These are phyloP conservation scores for Fusarium solani-melongenae DNA, from an alignment of 2,329 filamentous ascomycete genomes.

Conservation along the genomic window DNA sequence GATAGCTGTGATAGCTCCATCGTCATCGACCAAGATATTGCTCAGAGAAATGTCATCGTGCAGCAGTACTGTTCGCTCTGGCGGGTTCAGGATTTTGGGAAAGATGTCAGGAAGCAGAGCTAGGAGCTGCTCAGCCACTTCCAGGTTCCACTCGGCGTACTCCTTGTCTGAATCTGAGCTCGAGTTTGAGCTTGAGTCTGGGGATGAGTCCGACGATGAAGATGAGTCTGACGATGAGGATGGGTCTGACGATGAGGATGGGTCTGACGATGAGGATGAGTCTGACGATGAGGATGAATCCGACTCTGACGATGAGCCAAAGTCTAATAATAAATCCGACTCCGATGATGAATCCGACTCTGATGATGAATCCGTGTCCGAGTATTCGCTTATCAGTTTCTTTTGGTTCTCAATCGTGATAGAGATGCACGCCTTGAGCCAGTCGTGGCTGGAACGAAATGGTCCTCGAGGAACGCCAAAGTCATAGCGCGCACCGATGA, in stretches of 20 bases:
- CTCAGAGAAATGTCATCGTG: constrained; percentile 50
- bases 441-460: constrained; percentile 52
- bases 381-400: constrained; percentile 38
- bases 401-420: constrained; percentile 46
- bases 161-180: too few relatives aligned
- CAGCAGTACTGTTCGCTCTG: constrained; percentile 49
- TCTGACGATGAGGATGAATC: background rate
- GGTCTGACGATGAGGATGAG: background rate
- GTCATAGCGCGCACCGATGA: constrained; percentile 45
- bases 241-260: too few relatives aligned
- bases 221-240: too few relatives aligned
- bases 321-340: background rate
- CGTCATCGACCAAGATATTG: constrained; percentile 55
- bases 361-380: background rate
- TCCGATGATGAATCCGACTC: background rate
- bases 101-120: constrained; percentile 48
- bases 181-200: constrained; percentile 15
- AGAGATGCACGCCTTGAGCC: constrained; percentile 48
- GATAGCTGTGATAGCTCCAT: constrained; percentile 50
- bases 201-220: constrained; percentile 6
- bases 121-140: constrained; percentile 43
- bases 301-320: background rate
- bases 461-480: constrained; percentile 51
- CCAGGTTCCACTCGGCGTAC: constrained; percentile 43
- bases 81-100: constrained; percentile 31